Evolutionary conservation across 2,329 filamentous ascomycete species (phyloP).

Genomic region (Clonostachys rhizophaga): DNA sequence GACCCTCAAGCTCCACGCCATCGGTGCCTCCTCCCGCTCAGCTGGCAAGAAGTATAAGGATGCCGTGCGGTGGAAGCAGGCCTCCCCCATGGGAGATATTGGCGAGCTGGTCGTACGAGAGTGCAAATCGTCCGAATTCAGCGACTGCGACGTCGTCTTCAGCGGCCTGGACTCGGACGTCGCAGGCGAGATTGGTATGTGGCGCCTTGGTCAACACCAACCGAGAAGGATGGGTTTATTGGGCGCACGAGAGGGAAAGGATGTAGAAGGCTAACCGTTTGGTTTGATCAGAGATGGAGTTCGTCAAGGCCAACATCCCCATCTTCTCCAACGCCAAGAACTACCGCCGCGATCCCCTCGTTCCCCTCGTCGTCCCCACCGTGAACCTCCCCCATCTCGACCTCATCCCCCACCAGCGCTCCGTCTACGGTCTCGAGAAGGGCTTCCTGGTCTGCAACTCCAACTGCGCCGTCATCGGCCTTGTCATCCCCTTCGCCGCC

Average conservation of each 20-base stretch:
- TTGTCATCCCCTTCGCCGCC: constrained; percentile 92
- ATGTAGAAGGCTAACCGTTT: background rate
- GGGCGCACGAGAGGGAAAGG: background rate
- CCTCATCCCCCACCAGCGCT: constrained; percentile 84
- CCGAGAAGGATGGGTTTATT: background rate
- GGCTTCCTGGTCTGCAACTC: constrained; percentile 97
- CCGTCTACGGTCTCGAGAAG: constrained; percentile 66
- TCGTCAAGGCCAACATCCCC: constrained; percentile 80
- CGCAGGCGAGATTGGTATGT: constrained; percentile 81
- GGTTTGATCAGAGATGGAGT: constrained; percentile 64
- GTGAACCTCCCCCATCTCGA: constrained; percentile 87
- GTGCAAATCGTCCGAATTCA: constrained; percentile 77
- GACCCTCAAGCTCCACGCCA: constrained; percentile 77
- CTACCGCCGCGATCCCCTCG: constrained; percentile 84
- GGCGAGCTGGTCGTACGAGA: constrained; percentile 80
- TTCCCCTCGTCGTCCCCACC: constrained; percentile 90
- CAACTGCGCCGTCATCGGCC: constrained; percentile 94
- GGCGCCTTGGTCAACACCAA: background rate
- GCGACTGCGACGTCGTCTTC: constrained; percentile 90
- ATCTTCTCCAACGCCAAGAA: constrained; percentile 99
- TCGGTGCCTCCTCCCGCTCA: constrained; percentile 85
- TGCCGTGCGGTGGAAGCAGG: constrained; percentile 94
- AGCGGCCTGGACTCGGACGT: constrained; percentile 90
- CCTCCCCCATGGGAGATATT: constrained; percentile 73
- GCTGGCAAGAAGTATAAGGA: constrained; percentile 93